phyloP scores from a whole-genome alignment of 495 filamentous ascomycete genomes.

The Ascobolus immersus region DNA sequence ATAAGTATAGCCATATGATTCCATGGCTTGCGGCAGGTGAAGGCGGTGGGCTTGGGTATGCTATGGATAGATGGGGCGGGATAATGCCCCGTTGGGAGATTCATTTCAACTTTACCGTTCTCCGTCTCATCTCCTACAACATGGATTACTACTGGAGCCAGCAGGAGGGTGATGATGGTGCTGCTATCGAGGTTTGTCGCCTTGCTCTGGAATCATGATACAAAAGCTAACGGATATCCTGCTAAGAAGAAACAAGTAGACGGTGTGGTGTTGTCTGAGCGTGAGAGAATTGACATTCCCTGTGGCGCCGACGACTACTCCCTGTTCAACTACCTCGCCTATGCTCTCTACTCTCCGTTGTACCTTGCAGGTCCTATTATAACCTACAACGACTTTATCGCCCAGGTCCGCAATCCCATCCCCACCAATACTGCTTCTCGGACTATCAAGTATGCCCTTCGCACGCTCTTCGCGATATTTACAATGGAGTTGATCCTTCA shows the following conservation, averaged over 20 bases:
- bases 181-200: constrained; percentile 51
- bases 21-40: constrained; percentile 22
- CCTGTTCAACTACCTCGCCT: constrained; percentile 66
- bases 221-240: constrained; percentile 6
- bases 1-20: constrained; percentile 38
- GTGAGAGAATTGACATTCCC: constrained; percentile 56
- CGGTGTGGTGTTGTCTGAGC: constrained; percentile 56
- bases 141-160: constrained; percentile 89
- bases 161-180: constrained; percentile 27
- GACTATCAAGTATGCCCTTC: constrained; percentile 51
- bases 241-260: constrained; percentile 97
- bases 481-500: constrained; percentile 85
- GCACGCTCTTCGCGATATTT: constrained; percentile 60
- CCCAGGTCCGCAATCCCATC: constrained; percentile 44
- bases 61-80: constrained; percentile 30
- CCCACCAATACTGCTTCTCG: constrained; percentile 38
- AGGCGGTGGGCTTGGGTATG: constrained; percentile 13
- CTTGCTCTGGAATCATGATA: background rate
- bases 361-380: constrained; percentile 83
- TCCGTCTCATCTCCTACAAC: constrained; percentile 88
- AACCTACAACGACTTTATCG: constrained; percentile 95
- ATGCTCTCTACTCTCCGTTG: constrained; percentile 70
- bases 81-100: constrained; percentile 77
- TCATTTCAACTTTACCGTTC: constrained; percentile 85
- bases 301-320: constrained; percentile 43